Percentiles rank a stretch among this genome's conserved stretches.
Conservation (phyloP, 2,329 filamentous ascomycete species). For the Fusarium palustre region DNA sequence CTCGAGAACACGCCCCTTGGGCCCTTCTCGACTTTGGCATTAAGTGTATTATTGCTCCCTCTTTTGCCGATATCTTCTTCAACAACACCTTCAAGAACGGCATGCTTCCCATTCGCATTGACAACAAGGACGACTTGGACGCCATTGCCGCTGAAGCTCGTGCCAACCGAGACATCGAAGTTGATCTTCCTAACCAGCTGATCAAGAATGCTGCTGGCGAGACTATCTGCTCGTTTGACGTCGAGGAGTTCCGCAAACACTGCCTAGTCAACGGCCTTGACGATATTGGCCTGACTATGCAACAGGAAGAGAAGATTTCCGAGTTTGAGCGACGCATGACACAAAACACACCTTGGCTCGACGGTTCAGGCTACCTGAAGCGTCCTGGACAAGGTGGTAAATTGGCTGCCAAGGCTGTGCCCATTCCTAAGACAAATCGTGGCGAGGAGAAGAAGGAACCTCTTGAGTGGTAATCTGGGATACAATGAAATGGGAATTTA, state of each 20-base stretch:
- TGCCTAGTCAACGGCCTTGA: slow-evolving; percentile 94
- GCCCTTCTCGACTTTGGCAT: slow-evolving; percentile 97
- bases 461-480: slow-evolving; percentile 78
- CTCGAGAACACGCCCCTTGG: slow-evolving; percentile 96
- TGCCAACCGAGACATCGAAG: slow-evolving; percentile 85
- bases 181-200: slow-evolving; percentile 86
- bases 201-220: slow-evolving; percentile 82
- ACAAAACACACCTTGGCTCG: slow-evolving; percentile 86
- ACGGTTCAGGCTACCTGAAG: slow-evolving; percentile 84
- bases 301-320: slow-evolving; percentile 88
- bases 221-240: slow-evolving; percentile 82
- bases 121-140: slow-evolving; percentile 73
- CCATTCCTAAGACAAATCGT: slow-evolving; percentile 88
- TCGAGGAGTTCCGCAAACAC: slow-evolving; percentile 94
- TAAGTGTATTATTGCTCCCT: slow-evolving; percentile 90
- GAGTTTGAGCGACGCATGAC: slow-evolving; percentile 84
- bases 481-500: slow-evolving; percentile 5
- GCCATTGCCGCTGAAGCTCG: slow-evolving; percentile 80
- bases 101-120: slow-evolving; percentile 89
- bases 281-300: slow-evolving; percentile 94
- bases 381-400: slow-evolving; percentile 66
- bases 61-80: slow-evolving; percentile 85
- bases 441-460: slow-evolving; percentile 87
- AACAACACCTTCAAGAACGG: slow-evolving; percentile 99
- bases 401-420: slow-evolving; percentile 69